Evolutionary conservation across 2,329 filamentous ascomycete species (phyloP).

Genomic region (Penicillium sp.): DNA sequence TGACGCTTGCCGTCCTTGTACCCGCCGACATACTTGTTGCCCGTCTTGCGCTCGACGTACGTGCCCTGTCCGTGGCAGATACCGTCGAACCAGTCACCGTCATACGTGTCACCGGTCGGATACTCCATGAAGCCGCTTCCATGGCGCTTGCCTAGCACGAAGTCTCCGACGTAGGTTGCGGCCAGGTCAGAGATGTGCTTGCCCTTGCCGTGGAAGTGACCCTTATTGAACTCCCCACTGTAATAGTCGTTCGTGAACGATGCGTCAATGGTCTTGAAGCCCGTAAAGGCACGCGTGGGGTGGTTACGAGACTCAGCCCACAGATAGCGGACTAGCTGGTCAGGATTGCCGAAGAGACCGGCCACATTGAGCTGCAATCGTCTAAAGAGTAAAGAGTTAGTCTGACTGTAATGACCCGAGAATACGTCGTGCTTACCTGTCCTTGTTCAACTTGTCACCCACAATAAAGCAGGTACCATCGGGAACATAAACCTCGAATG

Average conservation of each 20-base stretch:
- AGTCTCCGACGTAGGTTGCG: constrained; percentile 49
- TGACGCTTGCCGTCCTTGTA: constrained; percentile 54
- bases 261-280: constrained; percentile 43
- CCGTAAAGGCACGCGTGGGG: constrained; percentile 38
- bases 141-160: constrained; percentile 45
- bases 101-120: constrained; percentile 45
- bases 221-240: constrained; percentile 44
- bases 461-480: constrained; percentile 38
- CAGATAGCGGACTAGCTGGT: constrained; percentile 38
- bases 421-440: constrained; percentile 25
- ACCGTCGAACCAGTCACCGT: constrained; percentile 41
- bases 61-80: constrained; percentile 49
- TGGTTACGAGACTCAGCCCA: constrained; percentile 39
- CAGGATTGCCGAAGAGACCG: constrained; percentile 35
- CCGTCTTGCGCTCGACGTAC: constrained; percentile 48
- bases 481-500: constrained; percentile 27
- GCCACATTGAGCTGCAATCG: too few relatives aligned
- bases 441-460: constrained; percentile 33
- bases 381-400: neutral
- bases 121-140: constrained; percentile 55
- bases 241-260: constrained; percentile 51
- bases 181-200: constrained; percentile 47
- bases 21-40: constrained; percentile 54
- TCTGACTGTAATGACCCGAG: neutral
- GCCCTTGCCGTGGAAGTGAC: constrained; percentile 48